Percentiles rank a stretch among this genome's conserved stretches.
Conservation (phyloP, 208 protist species). For the Endotrypanum monterogeii region DNA sequence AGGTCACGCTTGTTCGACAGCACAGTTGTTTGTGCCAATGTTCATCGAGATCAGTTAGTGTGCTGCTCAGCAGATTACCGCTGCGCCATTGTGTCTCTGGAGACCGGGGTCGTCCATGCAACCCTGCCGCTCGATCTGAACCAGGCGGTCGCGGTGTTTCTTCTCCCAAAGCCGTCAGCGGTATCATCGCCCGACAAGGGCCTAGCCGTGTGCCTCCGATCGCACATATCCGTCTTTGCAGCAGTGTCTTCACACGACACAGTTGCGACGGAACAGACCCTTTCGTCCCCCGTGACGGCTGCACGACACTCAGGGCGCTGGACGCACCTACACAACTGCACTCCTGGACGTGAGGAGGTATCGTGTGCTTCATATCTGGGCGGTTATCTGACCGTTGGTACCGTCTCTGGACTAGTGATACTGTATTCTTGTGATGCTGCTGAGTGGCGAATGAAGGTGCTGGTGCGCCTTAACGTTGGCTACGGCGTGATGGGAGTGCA, state of each 20-base stretch:
- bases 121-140: conserved; percentile 38
- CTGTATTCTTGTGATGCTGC: conserved; percentile 49
- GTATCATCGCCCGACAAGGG: not conserved
- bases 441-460: conserved; percentile 37
- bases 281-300: not conserved
- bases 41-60: conserved; percentile 51
- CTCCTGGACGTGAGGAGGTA: conserved; percentile 22
- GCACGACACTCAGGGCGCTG: not conserved
- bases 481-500: conserved; percentile 73
- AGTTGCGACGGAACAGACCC: not conserved
- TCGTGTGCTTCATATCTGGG: conserved; percentile 64
- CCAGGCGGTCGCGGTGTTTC: conserved; percentile 38
- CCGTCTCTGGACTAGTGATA: conserved; percentile 70
- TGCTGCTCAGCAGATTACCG: conserved; percentile 67
- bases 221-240: conserved; percentile 39
- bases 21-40: conserved; percentile 45
- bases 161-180: conserved; percentile 14
- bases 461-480: conserved; percentile 84
- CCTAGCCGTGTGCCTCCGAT: conserved; percentile 1
- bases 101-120: conserved; percentile 40
- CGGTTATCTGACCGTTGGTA: conserved; percentile 59
- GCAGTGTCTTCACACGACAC: not conserved
- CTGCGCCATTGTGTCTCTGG: conserved; percentile 49
- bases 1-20: conserved; percentile 47
- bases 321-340: conserved; percentile 20